These are phyloP conservation scores for Capsicum baccatum DNA, from an alignment of 257 asterid genomes.

Conservation along the genomic window DNA sequence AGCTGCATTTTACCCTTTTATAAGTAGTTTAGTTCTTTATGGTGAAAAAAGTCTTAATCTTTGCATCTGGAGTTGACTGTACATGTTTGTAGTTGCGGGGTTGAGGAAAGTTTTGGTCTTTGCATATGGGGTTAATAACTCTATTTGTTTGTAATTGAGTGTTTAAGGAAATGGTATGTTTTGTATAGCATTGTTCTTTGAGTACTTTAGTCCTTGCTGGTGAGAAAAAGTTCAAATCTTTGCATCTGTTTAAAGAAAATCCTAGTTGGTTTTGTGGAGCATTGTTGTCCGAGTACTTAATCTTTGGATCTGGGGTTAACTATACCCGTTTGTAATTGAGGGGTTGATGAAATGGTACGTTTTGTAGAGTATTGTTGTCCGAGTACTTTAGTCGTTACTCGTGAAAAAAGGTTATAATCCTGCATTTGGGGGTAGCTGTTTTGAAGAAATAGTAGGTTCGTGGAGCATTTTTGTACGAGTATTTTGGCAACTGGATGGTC, in stretches of 20 bases:
- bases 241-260: background rate
- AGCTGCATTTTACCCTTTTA: too few species aligned
- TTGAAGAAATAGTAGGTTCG: background rate
- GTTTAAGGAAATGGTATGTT: background rate
- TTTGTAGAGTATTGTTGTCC: background rate
- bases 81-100: too few species aligned
- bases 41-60: too few species aligned
- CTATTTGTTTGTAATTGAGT: too few species aligned
- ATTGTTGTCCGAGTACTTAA: background rate
- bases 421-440: background rate
- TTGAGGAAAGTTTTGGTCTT: too few species aligned
- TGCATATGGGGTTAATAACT: too few species aligned
- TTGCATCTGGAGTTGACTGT: too few species aligned
- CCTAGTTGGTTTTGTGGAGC: background rate
- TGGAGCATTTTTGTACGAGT: background rate
- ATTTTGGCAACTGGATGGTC: background rate
- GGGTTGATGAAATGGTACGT: background rate
- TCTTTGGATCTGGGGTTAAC: background rate
- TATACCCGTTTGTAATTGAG: background rate
- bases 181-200: background rate
- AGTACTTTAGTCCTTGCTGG: background rate
- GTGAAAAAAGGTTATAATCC: background rate
- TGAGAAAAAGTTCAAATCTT: background rate
- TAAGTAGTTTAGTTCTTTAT: too few species aligned
- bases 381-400: background rate